Evolutionary conservation across 768 basidiomycete species (phyloP).

Genomic region (Calocybe gangraenosa): DNA sequence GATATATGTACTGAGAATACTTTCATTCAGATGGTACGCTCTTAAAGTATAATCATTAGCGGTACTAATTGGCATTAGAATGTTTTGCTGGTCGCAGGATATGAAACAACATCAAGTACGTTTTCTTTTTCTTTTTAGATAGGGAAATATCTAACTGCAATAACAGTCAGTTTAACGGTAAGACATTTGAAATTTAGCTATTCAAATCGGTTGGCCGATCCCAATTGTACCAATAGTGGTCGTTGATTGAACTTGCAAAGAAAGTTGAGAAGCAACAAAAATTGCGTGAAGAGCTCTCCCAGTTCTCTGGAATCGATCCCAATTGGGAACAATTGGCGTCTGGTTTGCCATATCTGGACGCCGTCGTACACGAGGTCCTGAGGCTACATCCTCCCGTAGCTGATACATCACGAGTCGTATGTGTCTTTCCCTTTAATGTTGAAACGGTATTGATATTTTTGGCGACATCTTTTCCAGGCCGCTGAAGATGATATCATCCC

Average conservation of each 20-base stretch:
- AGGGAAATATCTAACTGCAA: background rate
- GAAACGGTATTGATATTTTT: no score
- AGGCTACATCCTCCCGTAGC: slow-evolving; percentile 38
- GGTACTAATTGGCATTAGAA: slow-evolving; percentile 20
- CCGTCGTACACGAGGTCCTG: slow-evolving; percentile 41
- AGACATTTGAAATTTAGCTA: background rate
- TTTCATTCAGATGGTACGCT: slow-evolving; percentile 12
- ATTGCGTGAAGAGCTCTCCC: slow-evolving; percentile 45
- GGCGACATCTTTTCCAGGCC: slow-evolving; percentile 26
- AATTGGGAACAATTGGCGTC: slow-evolving; percentile 50
- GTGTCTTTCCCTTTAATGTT: slow-evolving; percentile 7
- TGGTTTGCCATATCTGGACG: slow-evolving; percentile 52
- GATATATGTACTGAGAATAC: background rate
- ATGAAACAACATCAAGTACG: slow-evolving; percentile 51
- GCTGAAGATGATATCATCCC: slow-evolving; percentile 56
- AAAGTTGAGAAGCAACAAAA: slow-evolving; percentile 41
- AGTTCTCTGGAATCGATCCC: slow-evolving; percentile 40
- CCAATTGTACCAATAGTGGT: slow-evolving; percentile 39
- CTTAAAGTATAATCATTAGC: background rate
- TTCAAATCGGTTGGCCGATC: background rate
- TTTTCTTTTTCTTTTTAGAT: background rate
- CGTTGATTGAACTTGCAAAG: slow-evolving; percentile 50
- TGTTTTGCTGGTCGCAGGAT: slow-evolving; percentile 36
- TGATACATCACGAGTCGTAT: slow-evolving; percentile 34
- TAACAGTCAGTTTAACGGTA: slow-evolving; percentile 34